phyloP scores from a whole-genome alignment of 163 green algal genomes.

The Botryococcus braunii region DNA sequence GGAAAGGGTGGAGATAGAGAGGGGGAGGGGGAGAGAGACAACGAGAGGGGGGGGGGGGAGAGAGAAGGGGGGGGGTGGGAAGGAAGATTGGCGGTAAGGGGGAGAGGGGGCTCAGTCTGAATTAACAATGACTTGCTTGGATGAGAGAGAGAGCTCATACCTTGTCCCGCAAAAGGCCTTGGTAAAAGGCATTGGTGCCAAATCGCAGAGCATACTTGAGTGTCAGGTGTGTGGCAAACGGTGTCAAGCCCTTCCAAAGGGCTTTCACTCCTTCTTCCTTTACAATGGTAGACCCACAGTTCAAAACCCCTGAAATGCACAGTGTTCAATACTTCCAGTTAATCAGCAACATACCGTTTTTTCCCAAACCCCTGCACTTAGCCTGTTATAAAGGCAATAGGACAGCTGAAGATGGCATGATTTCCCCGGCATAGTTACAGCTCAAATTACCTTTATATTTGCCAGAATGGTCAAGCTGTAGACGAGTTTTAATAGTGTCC shows the following conservation, averaged over 20 bases:
- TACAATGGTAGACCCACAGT: conserved; percentile 68
- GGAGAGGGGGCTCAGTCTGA: too few species aligned
- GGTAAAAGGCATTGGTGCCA: conserved; percentile 85
- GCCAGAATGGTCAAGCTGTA: conserved; percentile 78
- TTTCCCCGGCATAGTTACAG: not conserved
- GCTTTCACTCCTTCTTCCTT: conserved; percentile 65
- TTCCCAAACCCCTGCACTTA: too few species aligned
- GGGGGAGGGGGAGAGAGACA: too few species aligned
- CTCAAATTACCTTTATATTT: conserved; percentile 61
- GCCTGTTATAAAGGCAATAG: conserved; percentile 8
- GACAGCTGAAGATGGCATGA: not conserved
- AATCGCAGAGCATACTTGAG: conserved; percentile 96
- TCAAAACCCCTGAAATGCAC: conserved; percentile 52
- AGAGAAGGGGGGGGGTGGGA: too few species aligned
- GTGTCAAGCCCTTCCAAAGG: conserved; percentile 92
- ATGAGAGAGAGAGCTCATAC: too few species aligned
- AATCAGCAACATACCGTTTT: too few species aligned
- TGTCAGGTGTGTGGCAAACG: conserved; percentile 89
- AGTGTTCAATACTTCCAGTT: too few species aligned
- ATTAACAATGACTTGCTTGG: too few species aligned
- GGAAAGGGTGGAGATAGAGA: too few species aligned
- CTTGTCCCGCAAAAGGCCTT: conserved; percentile 64
- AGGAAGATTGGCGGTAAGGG: too few species aligned
- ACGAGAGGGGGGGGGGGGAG: too few species aligned
- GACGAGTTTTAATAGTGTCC: conserved; percentile 90